These are phyloP conservation scores for Ogataea parapolymorpha DNA, from an alignment of 805 yeast genomes.

Conservation along the genomic window DNA sequence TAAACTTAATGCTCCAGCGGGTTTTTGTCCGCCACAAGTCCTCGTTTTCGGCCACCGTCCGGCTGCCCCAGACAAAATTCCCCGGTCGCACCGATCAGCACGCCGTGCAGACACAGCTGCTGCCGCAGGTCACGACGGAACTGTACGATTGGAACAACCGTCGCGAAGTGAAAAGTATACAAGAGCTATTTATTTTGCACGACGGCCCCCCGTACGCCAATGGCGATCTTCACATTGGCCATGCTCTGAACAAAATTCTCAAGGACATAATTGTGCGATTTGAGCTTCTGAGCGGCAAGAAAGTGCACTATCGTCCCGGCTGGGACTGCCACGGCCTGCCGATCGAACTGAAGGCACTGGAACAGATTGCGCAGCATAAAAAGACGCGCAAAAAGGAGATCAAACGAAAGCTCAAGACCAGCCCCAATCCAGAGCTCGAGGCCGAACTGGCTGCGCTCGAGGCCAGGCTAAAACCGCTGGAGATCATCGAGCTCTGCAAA, in stretches of 20 bases:
- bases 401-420: constrained; percentile 25
- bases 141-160: constrained; percentile 64
- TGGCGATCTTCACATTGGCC: constrained; percentile 90
- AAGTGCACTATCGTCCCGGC: constrained; percentile 79
- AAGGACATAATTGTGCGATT: constrained; percentile 82
- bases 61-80: constrained; percentile 64
- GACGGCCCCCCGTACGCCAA: constrained; percentile 99
- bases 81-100: constrained; percentile 56
- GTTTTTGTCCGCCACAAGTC: constrained; percentile 5
- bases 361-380: constrained; percentile 36
- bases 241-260: constrained; percentile 82
- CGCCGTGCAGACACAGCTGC: constrained; percentile 38
- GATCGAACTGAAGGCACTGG: constrained; percentile 81
- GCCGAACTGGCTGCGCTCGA: constrained; percentile 12
- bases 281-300: constrained; percentile 55
- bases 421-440: constrained; percentile 12
- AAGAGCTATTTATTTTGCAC: constrained; percentile 63
- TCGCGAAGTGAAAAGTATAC: constrained; percentile 25
- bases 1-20: background rate
- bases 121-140: constrained; percentile 52
- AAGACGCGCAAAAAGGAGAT: constrained; percentile 29
- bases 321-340: constrained; percentile 99
- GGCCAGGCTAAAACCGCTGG: constrained; percentile 38
- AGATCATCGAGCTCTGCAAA: constrained; percentile 63
- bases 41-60: constrained; percentile 25